Percentiles rank a stretch among this genome's conserved stretches.
These are phyloP conservation scores for Cyclotella atomus DNA, from an alignment of 108 stramenopile species.

Conservation along the genomic window DNA sequence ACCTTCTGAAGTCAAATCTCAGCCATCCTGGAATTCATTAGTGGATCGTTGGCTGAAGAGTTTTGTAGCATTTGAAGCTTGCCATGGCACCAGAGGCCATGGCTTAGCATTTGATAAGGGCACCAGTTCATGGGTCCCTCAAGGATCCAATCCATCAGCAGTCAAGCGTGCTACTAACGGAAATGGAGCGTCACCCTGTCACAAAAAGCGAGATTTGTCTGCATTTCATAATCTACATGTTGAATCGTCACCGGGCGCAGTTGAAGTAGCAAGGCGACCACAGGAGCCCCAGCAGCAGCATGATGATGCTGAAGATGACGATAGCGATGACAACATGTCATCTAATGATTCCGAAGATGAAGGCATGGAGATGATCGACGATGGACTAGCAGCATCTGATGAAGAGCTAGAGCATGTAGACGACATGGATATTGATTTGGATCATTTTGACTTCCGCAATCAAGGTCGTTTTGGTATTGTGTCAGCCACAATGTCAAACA, in stretches of 20 bases:
- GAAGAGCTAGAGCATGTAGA: slow-evolving; percentile 49
- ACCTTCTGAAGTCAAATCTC: slow-evolving; percentile 56
- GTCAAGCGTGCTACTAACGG: not conserved
- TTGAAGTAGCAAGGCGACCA: slow-evolving; percentile 39
- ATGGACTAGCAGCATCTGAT: slow-evolving; percentile 26
- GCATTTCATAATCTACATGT: slow-evolving; percentile 40
- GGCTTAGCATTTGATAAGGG: slow-evolving; percentile 46
- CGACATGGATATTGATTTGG: slow-evolving; percentile 46
- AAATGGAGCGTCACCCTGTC: not conserved
- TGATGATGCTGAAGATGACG: slow-evolving; percentile 20
- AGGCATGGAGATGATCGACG: slow-evolving; percentile 60
- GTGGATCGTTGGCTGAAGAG: slow-evolving; percentile 70
- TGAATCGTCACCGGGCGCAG: slow-evolving; percentile 46
- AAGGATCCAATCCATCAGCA: not conserved
- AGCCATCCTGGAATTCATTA: slow-evolving; percentile 52
- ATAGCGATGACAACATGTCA: slow-evolving; percentile 25
- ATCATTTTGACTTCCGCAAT: slow-evolving; percentile 12
- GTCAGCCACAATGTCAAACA: slow-evolving; percentile 8
- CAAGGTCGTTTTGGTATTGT: not conserved
- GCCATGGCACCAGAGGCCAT: slow-evolving; percentile 78
- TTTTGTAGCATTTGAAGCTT: slow-evolving; percentile 59
- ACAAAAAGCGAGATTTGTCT: slow-evolving; percentile 5
- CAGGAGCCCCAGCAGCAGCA: slow-evolving; percentile 9
- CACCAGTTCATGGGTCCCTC: slow-evolving; percentile 32
- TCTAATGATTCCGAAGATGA: slow-evolving; percentile 48